Conservation (phyloP, 2,329 filamentous ascomycete genomes). For the Cadophora sp. region DNA sequence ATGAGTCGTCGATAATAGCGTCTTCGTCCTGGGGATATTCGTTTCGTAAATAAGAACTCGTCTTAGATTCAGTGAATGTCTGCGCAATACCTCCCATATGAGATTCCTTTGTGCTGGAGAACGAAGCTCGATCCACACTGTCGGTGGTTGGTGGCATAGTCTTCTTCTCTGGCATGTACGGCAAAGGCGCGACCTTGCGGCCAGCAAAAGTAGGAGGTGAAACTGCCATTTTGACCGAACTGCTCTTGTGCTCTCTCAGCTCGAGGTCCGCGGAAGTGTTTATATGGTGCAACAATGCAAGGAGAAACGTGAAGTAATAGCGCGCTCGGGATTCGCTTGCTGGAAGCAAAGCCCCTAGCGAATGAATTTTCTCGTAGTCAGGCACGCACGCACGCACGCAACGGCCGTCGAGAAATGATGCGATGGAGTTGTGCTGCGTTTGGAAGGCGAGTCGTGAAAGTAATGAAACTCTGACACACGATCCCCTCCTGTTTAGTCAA, state of each 20-base stretch:
- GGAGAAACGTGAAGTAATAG: background rate
- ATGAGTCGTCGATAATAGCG: constrained; percentile 54
- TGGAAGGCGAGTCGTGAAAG: constrained; percentile 14
- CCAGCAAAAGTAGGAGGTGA: constrained; percentile 11
- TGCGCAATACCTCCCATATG: constrained; percentile 54
- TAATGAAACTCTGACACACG: constrained; percentile 34
- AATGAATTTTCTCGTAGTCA: constrained; percentile 8
- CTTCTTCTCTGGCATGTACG: constrained; percentile 22
- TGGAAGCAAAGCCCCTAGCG: constrained; percentile 15
- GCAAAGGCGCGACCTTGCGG: constrained; percentile 18
- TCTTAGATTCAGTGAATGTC: constrained; percentile 67
- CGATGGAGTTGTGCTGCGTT: constrained; percentile 15
- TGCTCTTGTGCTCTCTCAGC: background rate
- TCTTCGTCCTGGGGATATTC: constrained; percentile 51
- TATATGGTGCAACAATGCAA: constrained; percentile 18
- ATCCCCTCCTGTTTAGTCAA: constrained; percentile 34
- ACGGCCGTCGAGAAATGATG: constrained; percentile 5
- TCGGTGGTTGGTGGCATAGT: constrained; percentile 32
- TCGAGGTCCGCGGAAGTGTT: constrained; percentile 12
- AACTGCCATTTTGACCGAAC: constrained; percentile 28
- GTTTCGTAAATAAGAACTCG: constrained; percentile 56
- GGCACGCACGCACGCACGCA: constrained; percentile 16
- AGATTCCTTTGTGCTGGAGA: constrained; percentile 45
- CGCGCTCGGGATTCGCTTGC: constrained; percentile 10
- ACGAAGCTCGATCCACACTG: constrained; percentile 42